A percentile compares a stretch with the other conserved stretches of the same genome.
These are phyloP conservation scores for Citrullus amarus DNA, from an alignment of 306 rosid species.

Conservation along the genomic window DNA sequence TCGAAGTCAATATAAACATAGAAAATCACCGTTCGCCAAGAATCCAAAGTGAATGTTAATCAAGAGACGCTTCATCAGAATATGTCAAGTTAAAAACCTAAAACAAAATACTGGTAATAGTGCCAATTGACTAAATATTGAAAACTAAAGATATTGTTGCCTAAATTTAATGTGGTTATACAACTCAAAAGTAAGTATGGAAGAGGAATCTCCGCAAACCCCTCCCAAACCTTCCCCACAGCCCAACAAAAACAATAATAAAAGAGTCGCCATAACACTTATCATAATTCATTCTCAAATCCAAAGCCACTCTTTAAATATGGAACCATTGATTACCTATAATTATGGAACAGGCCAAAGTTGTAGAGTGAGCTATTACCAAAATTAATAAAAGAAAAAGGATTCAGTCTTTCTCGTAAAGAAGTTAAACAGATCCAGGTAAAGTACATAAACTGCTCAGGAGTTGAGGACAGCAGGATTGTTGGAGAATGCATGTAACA, in stretches of 20 bases:
- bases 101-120: not conserved
- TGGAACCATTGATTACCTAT: not conserved
- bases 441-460: not conserved
- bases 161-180: not conserved
- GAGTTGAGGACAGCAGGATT: not conserved
- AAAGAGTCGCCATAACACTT: not conserved
- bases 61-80: not conserved
- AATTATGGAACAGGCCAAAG: not conserved
- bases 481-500: not conserved
- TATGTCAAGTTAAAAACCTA: not conserved
- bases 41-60: not conserved
- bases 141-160: not conserved
- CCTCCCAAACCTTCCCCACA: not conserved
- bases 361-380: not conserved
- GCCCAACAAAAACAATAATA: not conserved
- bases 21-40: not conserved
- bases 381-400: not conserved
- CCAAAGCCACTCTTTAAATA: not conserved
- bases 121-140: not conserved
- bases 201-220: not conserved
- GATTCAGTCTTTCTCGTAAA: not conserved
- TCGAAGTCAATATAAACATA: not conserved
- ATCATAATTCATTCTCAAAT: not conserved
- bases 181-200: not conserved
- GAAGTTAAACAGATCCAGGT: not conserved